Evolutionary conservation across 2,329 filamentous ascomycete genomes (phyloP), one percentile per base, ranked within the genome.

Genomic region (Exophiala sp.): DNA sequence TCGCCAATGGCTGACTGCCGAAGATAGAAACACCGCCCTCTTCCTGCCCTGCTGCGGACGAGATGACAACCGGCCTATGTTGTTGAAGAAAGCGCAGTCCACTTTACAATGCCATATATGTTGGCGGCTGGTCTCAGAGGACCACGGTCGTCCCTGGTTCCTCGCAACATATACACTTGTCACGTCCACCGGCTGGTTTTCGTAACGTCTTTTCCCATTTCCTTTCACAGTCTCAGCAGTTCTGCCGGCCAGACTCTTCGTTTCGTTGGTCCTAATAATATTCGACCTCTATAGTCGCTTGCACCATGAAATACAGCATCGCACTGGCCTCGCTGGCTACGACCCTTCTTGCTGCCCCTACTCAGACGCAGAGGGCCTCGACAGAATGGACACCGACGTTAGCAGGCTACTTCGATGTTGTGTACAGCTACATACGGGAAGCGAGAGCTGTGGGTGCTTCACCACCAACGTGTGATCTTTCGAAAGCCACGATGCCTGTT

Each of bases 351-450:
- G 66, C 67, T 30, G 66, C 66, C 32, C 68, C 70, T 11, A 35
- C 53, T 53, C 64, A 51, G n/a, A 37, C 34, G 9, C 10, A 34
- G 34, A 37, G 34, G 16, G 34, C 18, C 43, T 61, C 65, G 27
- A 56, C 67, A 49, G 62, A 66, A 42, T 72, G 66, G 62, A 67
- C 69, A n/a, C 60, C 68, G 10, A 65, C 67, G 10, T 60, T 71
- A 35, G 65, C 66, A 16, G 65, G 66, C 34, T 72, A 67, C 55
- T 68, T 70, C 32, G 61, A 65, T 21, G 64, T 62, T 52, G 66
- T 73, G 14, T 68, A 68, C 57, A 55, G 65, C 46, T 62, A 69
- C 37, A 72, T 73, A 48, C 56, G 65, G 41, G 50, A 61, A 11
- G 50, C 60, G 21, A 59, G 58, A 21, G 43, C 50, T 21, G 9